These are phyloP conservation scores for Pterocarpus macrocarpus DNA, from an alignment of 306 rosid species.

Conservation along the genomic window DNA sequence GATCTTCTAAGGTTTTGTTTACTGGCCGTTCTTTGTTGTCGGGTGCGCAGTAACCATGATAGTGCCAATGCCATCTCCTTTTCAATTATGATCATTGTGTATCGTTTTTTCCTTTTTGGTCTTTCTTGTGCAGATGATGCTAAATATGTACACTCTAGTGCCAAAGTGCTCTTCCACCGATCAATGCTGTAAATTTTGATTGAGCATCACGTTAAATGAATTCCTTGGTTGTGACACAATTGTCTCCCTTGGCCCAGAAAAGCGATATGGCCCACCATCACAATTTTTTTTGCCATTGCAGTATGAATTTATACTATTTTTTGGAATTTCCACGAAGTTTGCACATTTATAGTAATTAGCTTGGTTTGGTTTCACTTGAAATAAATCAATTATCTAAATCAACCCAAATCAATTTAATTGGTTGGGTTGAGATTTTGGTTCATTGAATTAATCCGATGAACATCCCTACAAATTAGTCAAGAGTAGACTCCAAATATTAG, in stretches of 20 bases:
- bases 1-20: slow-evolving; percentile 18
- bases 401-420: too few relatives aligned
- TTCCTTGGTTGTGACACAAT: not conserved
- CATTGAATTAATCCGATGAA: too few relatives aligned
- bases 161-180: slow-evolving; percentile 55
- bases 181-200: slow-evolving; percentile 53
- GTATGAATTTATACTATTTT: slow-evolving; percentile 9
- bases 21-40: not conserved
- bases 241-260: not conserved
- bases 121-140: slow-evolving; percentile 57
- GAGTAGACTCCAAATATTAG: too few relatives aligned
- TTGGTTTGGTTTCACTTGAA: too few relatives aligned
- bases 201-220: slow-evolving; percentile 21
- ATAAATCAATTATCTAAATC: too few relatives aligned
- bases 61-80: not conserved
- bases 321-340: not conserved
- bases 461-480: too few relatives aligned
- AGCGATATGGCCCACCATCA: not conserved
- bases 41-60: slow-evolving; percentile 4
- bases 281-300: slow-evolving; percentile 1
- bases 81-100: slow-evolving; percentile 5
- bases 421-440: too few relatives aligned
- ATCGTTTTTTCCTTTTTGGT: not conserved
- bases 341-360: not conserved
- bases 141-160: slow-evolving; percentile 46